phyloP scores from a whole-genome alignment of 768 basidiomycete species.

The Amyloporia xantha region DNA sequence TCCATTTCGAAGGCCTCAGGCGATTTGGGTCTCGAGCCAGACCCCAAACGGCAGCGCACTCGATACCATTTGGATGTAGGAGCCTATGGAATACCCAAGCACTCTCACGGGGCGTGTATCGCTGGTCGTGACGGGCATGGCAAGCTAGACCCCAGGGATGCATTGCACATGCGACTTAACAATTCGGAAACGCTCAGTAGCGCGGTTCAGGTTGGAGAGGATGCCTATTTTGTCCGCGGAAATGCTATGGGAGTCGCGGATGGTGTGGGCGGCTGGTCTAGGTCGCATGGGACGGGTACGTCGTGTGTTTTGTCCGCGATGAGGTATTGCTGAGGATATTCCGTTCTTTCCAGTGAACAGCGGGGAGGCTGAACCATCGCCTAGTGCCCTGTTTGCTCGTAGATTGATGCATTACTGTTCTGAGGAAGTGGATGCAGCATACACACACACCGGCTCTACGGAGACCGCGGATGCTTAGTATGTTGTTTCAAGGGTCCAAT shows the following conservation, averaged over 20 bases:
- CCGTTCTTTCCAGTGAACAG: conserved; percentile 7
- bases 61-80: conserved; percentile 63
- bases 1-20: conserved; percentile 10
- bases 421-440: conserved; percentile 40
- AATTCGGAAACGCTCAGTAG: conserved; percentile 32
- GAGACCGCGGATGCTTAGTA: background rate
- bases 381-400: conserved; percentile 59
- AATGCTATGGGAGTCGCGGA: conserved; percentile 94
- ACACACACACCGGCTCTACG: too few relatives aligned
- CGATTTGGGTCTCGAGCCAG: conserved; percentile 8
- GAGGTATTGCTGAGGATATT: too few relatives aligned
- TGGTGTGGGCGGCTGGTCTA: conserved; percentile 90
- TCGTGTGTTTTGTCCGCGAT: too few relatives aligned
- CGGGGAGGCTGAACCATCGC: conserved; percentile 26
- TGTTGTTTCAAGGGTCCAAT: background rate
- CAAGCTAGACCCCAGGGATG: conserved; percentile 8
- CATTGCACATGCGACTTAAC: background rate
- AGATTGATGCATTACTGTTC: conserved; percentile 85
- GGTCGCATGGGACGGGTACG: conserved; percentile 40
- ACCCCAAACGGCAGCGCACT: conserved; percentile 24
- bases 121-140: conserved; percentile 21
- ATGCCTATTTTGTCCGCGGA: conserved; percentile 77
- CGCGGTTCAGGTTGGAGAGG: conserved; percentile 83
- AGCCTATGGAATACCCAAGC: conserved; percentile 83
- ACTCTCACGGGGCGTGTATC: conserved; percentile 15